A percentile compares a stretch with the other conserved stretches of the same genome.
These are phyloP conservation scores for Hypericum androsaemum DNA, from an alignment of 345 rosid genomes.

Conservation along the genomic window DNA sequence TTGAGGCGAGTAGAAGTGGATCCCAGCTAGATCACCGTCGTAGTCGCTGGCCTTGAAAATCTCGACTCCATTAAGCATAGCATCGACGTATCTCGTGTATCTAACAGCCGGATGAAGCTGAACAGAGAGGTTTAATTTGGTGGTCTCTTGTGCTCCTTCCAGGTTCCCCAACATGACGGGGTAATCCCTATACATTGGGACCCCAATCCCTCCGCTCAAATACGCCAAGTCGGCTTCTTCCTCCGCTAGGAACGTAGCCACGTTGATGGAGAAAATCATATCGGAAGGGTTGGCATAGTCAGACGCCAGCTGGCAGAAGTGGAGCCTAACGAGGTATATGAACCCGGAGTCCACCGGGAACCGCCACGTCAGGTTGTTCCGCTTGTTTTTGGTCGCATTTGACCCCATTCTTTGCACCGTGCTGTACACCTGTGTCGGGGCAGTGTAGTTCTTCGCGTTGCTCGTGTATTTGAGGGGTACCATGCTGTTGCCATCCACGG, in stretches of 20 bases:
- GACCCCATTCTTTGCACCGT: slow-evolving; percentile 11
- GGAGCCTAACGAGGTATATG: slow-evolving; percentile 21
- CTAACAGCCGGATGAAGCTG: slow-evolving; percentile 7
- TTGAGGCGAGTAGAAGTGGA: too few relatives aligned
- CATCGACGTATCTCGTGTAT: slow-evolving; percentile 17
- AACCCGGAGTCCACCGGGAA: slow-evolving; percentile 22
- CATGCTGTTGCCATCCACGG: not conserved
- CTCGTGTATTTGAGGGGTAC: not conserved
- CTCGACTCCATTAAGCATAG: slow-evolving; percentile 46
- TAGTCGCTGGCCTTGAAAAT: slow-evolving; percentile 33
- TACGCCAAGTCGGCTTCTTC: slow-evolving; percentile 10
- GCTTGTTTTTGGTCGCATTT: not conserved
- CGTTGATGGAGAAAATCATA: slow-evolving; percentile 7
- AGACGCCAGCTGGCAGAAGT: slow-evolving; percentile 23
- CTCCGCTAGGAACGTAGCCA: slow-evolving; percentile 16
- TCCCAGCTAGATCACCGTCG: too few relatives aligned
- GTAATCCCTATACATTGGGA: slow-evolving; percentile 25
- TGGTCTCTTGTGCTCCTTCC: slow-evolving; percentile 15
- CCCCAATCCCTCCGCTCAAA: slow-evolving; percentile 1
- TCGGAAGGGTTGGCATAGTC: too few relatives aligned
- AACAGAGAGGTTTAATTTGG: slow-evolving; percentile 18
- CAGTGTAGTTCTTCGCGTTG: not conserved
- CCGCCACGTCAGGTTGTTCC: slow-evolving; percentile 20
- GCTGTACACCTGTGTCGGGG: slow-evolving; percentile 9
- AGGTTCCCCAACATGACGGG: not conserved